Evolutionary conservation across 441 rosid species (phyloP), one percentile per base, ranked within the genome.

Genomic region (Flueggea neowawraea): DNA sequence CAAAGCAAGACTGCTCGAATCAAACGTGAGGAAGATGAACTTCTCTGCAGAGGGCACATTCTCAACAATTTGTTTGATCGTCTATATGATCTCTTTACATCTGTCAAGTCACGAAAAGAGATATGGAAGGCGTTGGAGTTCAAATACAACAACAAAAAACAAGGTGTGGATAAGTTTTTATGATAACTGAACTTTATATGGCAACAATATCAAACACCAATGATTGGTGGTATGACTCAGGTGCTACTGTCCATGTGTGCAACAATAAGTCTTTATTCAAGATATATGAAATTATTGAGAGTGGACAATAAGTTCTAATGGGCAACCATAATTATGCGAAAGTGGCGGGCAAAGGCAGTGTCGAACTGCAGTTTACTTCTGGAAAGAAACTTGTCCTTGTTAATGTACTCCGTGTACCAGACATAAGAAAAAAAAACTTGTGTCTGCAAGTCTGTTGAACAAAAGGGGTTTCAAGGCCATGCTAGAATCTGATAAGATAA

Each of bases 241-340:
- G 61, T 47, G 39, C 3, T 0, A 55, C 15, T 0, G 0, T 61
- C 0, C 22, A 65, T 52, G n/a, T 55, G 1, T 56, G 58, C 14
- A 61, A 65, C 14, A 16, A 61, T 5, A 44, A 16, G 7, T 10
- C 44, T 16, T 6, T 14, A 7, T 69, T 69, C 16, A 63, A 63
- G 15, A 0, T 7, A 0, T 69, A 33, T 69, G 43, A 60, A 59
- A 32, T n/a, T 15, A 16, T 4, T 12, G 9, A 1, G 1, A 12
- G 43, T 10, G 47, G 13, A 3, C 8, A 58, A 0, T 4, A 45
- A 10, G 9, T 47, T 0, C 3, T 31, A 0, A 64, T 56, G 59
- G 66, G 59, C 10, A 66, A 71, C 31, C 16, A 14, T 6, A 6
- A 47, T 16, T 10, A 17, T 39, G 39, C 5, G 3, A 52, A 49